Conservation (phyloP, 2,329 filamentous ascomycete genomes). For the Davidsoniella australis region DNA sequence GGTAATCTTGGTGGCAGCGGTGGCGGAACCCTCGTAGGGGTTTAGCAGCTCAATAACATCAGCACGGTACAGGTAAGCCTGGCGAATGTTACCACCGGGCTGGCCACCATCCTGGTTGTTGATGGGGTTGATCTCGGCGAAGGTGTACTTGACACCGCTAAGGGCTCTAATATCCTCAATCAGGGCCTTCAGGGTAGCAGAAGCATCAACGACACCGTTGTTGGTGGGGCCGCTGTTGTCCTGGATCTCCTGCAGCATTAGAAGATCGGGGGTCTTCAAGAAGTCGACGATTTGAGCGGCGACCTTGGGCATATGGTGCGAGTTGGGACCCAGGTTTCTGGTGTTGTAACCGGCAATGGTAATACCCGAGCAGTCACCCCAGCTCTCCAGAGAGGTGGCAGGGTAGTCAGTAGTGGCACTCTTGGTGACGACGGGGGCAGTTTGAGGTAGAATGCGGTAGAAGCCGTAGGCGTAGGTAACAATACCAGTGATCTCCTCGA, state of each 20-base stretch:
- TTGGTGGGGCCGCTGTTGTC: constrained; percentile 46
- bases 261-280: constrained; percentile 43
- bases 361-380: constrained; percentile 39
- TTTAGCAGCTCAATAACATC: constrained; percentile 40
- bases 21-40: constrained; percentile 35
- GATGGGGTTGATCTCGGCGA: constrained; percentile 39
- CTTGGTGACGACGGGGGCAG: constrained; percentile 33
- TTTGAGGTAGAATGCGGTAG: constrained; percentile 50
- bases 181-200: constrained; percentile 41
- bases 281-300: constrained; percentile 48
- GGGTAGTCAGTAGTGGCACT: constrained; percentile 29
- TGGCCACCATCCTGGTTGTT: constrained; percentile 47
- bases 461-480: constrained; percentile 49
- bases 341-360: constrained; percentile 54
- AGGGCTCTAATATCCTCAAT: constrained; percentile 31
- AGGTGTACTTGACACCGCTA: constrained; percentile 39
- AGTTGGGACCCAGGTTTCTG: constrained; percentile 45
- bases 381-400: constrained; percentile 34
- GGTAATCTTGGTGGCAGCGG: constrained; percentile 40
- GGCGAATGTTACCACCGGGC: constrained; percentile 55
- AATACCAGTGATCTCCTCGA: constrained; percentile 52
- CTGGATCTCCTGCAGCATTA: constrained; percentile 57
- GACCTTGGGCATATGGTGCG: constrained; percentile 37
- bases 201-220: constrained; percentile 38
- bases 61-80: constrained; percentile 52